Conservation (phyloP, 352 stramenopile genomes). For the Pseudoperonospora humuli region DNA sequence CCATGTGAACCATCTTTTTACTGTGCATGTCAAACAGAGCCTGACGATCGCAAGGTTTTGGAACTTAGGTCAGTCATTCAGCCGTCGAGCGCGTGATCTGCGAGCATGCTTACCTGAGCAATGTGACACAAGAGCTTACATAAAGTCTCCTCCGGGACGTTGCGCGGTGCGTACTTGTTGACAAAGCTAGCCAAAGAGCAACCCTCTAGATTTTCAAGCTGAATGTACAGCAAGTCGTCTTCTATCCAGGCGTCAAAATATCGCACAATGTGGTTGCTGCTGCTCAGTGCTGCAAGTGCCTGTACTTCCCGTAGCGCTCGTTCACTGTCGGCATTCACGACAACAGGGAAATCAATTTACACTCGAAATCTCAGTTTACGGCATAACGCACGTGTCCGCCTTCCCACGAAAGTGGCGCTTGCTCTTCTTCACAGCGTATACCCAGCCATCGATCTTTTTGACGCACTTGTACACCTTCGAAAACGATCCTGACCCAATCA, state of each 20-base stretch:
- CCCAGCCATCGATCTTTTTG: constrained; percentile 84
- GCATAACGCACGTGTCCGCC: constrained; percentile 63
- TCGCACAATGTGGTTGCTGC: constrained; percentile 69
- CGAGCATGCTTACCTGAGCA: constrained; percentile 34
- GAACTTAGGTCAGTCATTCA: too few species aligned
- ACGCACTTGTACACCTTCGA: constrained; percentile 83
- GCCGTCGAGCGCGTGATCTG: background rate
- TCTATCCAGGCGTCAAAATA: constrained; percentile 88
- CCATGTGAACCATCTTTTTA: constrained; percentile 83
- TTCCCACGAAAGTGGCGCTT: constrained; percentile 76
- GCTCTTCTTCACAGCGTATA: constrained; percentile 85
- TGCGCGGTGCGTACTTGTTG: constrained; percentile 52
- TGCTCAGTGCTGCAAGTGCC: constrained; percentile 67
- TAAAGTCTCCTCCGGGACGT: constrained; percentile 61
- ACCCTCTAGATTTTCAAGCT: constrained; percentile 64
- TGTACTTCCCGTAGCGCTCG: constrained; percentile 76
- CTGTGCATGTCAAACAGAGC: constrained; percentile 77
- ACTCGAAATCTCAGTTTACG: background rate
- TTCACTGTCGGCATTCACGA: constrained; percentile 29
- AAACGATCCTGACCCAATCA: constrained; percentile 79
- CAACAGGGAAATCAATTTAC: background rate
- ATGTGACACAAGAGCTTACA: constrained; percentile 74
- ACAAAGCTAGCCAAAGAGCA: constrained; percentile 60
- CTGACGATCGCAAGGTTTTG: constrained; percentile 10
- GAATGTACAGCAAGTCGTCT: constrained; percentile 84